Percentiles rank a stretch among this genome's conserved stretches.
Evolutionary conservation across 306 rosid species (phyloP).

Genomic region (Cyamopsis tetragonoloba): DNA sequence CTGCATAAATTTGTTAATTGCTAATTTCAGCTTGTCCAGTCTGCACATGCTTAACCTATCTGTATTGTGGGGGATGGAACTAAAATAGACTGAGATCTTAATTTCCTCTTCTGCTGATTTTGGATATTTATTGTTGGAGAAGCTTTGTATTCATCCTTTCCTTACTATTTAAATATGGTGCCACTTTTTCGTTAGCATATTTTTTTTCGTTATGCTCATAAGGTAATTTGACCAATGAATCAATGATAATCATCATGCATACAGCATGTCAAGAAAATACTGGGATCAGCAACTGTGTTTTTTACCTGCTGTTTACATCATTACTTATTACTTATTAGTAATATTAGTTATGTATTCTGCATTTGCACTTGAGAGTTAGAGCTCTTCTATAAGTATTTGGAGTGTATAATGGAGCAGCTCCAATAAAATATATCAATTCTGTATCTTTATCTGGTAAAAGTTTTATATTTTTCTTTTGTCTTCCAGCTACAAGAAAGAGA

Average conservation of each 20-base stretch:
- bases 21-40: background rate
- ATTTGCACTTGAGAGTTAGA: background rate
- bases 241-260: background rate
- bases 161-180: background rate
- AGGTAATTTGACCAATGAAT: background rate
- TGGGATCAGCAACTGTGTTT: background rate
- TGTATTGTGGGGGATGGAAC: background rate
- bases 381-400: background rate
- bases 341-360: constrained; percentile 1
- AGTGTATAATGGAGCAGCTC: constrained; percentile 6
- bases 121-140: no score
- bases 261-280: background rate
- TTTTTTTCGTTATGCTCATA: background rate
- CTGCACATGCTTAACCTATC: background rate
- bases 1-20: background rate
- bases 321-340: background rate
- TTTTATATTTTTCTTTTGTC: constrained; percentile 17
- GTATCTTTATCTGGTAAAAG: background rate
- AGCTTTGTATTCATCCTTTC: background rate
- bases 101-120: background rate
- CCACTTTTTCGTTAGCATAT: background rate
- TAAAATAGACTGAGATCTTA: background rate
- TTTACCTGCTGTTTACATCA: background rate
- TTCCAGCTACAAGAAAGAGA: constrained; percentile 73
- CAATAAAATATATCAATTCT: background rate